Evolutionary conservation across 2,329 filamentous ascomycete species (phyloP), one percentile per base, ranked within the genome.

Genomic region (Microdochium bolleyi): DNA sequence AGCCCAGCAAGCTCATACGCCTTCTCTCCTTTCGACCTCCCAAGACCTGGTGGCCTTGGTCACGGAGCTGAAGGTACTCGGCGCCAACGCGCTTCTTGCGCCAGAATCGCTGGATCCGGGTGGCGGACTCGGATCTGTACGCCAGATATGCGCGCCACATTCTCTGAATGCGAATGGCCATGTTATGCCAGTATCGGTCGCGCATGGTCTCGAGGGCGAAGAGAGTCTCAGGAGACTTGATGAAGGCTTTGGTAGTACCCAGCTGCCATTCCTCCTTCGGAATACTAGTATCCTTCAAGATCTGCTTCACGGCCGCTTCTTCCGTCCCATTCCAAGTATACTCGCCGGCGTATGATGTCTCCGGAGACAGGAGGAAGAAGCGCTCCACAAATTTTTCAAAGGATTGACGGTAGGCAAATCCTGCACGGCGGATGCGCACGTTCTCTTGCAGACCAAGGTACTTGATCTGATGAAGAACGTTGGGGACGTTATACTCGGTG

Each of bases 401-500:
- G 0, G 90, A 91, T 65, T 97, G 92, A 68, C 94, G 89, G 64
- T 96, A 97, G 2, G 94, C 94, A 63, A 99, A 99, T 55, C 94
- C 94, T 56, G 94, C 94, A 67, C 94, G 84, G 60, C 94, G 87
- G 69, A 99, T 99, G 48, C 94, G 88, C 41, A 99, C 94, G 78
- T 99, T 99, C 72, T 99, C 94, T 69, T 97, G 92, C n/a, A 99
- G 77, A 83, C 94, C 94, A 14, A 99, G 86, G 64, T 99, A 99
- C 67, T 99, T 97, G 79, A 97, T 90, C 68, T 99, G 94, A 77
- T 99, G 94, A 62, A 97, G 78, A 21, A 99, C 94, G 61, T 97
- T 97, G 27, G 85, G 84, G 21, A 82, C 80, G 61, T 96, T 96
- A 70, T 96, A 99, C 67, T 99, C 94, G 11, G 84, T 85, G 0